These are phyloP conservation scores for Saccharomyces paradoxus DNA, from an alignment of 805 yeast genomes.

Conservation along the genomic window DNA sequence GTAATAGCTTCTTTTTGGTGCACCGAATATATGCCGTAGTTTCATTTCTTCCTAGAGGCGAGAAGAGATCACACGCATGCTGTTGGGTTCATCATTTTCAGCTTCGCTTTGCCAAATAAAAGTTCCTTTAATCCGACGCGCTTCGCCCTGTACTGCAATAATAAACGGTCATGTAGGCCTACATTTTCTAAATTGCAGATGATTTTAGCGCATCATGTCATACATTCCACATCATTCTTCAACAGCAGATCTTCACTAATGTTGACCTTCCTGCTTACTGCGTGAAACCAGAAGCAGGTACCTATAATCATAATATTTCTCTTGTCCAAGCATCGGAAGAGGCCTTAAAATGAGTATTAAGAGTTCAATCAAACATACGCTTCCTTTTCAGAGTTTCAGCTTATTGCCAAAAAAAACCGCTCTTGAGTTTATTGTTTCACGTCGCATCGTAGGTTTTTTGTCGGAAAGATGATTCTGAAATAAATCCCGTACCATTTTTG, in stretches of 20 bases:
- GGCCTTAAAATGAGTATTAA: too few species aligned
- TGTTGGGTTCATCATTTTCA: neutral
- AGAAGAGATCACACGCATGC: neutral
- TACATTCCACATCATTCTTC: too few species aligned
- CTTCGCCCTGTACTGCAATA: neutral
- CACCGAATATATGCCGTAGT: neutral
- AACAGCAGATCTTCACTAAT: neutral
- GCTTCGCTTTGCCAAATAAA: neutral
- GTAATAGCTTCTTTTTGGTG: neutral
- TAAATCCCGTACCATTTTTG: too few species aligned
- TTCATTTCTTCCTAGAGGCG: neutral
- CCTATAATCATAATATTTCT: too few species aligned
- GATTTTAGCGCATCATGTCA: neutral
- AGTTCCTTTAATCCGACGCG: neutral
- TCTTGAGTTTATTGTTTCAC: too few species aligned
- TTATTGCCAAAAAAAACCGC: neutral
- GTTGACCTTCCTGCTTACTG: too few species aligned
- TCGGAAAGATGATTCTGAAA: too few species aligned
- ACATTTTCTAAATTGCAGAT: neutral
- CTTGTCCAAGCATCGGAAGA: neutral
- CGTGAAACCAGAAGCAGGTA: too few species aligned
- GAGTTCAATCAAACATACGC: too few species aligned
- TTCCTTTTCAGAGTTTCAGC: too few species aligned
- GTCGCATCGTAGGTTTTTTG: too few species aligned
- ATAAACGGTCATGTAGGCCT: neutral